Evolutionary conservation across 768 basidiomycete genomes (phyloP).

Genomic region (Sporobolomyces pararoseus): DNA sequence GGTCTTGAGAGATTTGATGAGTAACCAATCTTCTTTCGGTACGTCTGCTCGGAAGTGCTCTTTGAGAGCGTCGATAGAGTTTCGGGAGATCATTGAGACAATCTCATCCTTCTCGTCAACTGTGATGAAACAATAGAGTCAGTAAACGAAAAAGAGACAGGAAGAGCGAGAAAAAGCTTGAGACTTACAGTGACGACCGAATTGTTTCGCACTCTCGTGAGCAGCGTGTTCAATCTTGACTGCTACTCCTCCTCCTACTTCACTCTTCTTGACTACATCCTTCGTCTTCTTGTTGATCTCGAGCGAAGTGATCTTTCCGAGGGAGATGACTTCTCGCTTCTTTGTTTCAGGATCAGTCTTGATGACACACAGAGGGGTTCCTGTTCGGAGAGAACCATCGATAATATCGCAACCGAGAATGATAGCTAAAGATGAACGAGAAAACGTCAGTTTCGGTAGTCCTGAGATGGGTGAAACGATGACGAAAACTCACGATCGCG

Average conservation of each 20-base stretch:
- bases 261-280: conserved; percentile 86
- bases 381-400: conserved; percentile 82
- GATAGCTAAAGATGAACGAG: conserved; percentile 53
- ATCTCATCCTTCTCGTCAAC: conserved; percentile 82
- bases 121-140: conserved; percentile 18
- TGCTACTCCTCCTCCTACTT: conserved; percentile 93
- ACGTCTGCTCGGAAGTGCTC: conserved; percentile 51
- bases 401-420: conserved; percentile 94
- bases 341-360: conserved; percentile 80
- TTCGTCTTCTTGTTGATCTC: conserved; percentile 92
- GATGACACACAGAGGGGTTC: conserved; percentile 92
- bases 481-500: conserved; percentile 61
- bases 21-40: conserved; percentile 82
- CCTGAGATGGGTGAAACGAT: neutral
- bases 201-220: conserved; percentile 91
- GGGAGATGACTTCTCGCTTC: conserved; percentile 82
- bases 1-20: conserved; percentile 77
- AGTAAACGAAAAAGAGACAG: neutral
- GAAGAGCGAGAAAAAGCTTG: neutral
- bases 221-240: conserved; percentile 98
- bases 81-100: conserved; percentile 80
- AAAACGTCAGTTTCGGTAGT: neutral
- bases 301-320: conserved; percentile 92
- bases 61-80: conserved; percentile 95
- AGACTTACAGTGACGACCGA: conserved; percentile 83